Evolutionary conservation across 106 monocot species (phyloP).

Genomic region (Dendrobium huoshanense): DNA sequence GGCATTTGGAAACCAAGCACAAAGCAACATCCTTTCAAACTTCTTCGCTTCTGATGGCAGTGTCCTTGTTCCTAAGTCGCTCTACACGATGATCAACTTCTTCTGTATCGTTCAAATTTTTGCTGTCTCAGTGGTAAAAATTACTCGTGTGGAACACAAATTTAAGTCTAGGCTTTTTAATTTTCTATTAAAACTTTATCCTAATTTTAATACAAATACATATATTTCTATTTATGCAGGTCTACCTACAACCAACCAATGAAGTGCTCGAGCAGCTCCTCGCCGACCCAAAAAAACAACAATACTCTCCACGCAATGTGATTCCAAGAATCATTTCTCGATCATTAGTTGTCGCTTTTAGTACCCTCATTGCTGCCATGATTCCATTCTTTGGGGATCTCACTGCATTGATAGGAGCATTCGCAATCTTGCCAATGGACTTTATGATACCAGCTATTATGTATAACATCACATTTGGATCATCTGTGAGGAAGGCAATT

Average conservation of each 20-base stretch:
- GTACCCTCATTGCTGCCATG: constrained; percentile 76
- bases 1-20: constrained; percentile 74
- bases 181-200: not conserved
- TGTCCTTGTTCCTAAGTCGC: constrained; percentile 50
- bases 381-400: constrained; percentile 92
- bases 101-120: constrained; percentile 74
- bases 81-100: constrained; percentile 48
- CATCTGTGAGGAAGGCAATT: constrained; percentile 27
- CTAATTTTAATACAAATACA: not conserved
- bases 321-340: constrained; percentile 58
- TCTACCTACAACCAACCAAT: constrained; percentile 84
- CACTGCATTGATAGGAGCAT: constrained; percentile 71
- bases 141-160: no score
- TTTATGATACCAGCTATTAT: constrained; percentile 61
- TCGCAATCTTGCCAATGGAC: constrained; percentile 81
- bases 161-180: no score
- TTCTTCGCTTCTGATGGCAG: constrained; percentile 30
- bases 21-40: constrained; percentile 56
- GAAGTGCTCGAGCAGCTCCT: constrained; percentile 73
- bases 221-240: constrained; percentile 18
- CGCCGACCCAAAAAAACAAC: constrained; percentile 40
- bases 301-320: constrained; percentile 63
- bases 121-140: constrained; percentile 62
- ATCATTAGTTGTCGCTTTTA: constrained; percentile 38
- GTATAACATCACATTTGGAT: constrained; percentile 74